Evolutionary conservation across 2,329 filamentous ascomycete genomes (phyloP).

Genomic region (Plenodomus biglobosus): DNA sequence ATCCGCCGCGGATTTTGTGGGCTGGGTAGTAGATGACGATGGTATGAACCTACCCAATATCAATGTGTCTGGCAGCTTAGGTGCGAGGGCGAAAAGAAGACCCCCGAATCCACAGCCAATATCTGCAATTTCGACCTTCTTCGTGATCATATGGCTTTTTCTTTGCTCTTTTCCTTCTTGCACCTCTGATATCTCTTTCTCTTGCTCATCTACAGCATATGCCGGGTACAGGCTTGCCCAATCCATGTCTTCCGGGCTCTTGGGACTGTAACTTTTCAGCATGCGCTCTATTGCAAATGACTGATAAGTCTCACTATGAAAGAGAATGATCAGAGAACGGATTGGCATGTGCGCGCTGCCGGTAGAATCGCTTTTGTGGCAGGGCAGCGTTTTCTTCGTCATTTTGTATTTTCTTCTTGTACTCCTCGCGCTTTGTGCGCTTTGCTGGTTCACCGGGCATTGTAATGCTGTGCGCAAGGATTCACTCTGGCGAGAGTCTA

Average conservation of each 20-base stretch:
- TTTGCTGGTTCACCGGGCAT: conserved; percentile 44
- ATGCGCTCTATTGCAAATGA: not conserved
- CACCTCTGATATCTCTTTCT: conserved; percentile 28
- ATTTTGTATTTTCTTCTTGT: conserved; percentile 41
- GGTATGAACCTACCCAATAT: conserved; percentile 68
- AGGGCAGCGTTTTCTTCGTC: conserved; percentile 58
- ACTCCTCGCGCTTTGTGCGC: conserved; percentile 52
- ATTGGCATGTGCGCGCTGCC: conserved; percentile 95
- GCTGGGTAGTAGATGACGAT: not conserved
- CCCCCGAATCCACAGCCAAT: conserved; percentile 98
- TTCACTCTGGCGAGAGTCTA: not conserved
- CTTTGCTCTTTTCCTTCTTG: conserved; percentile 21
- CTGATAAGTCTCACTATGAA: conserved; percentile 65
- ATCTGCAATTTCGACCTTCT: conserved; percentile 87
- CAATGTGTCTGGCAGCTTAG: conserved; percentile 76
- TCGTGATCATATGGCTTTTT: conserved; percentile 49
- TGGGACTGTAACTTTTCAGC: conserved; percentile 61
- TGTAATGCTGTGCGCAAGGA: conserved; percentile 1
- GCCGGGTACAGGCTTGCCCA: conserved; percentile 84
- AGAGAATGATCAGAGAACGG: conserved; percentile 94
- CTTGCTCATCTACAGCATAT: conserved; percentile 52
- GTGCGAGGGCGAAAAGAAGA: conserved; percentile 80
- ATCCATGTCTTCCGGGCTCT: conserved; percentile 80
- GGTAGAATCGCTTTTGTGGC: conserved; percentile 94
- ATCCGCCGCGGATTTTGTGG: not conserved